Percentiles rank a stretch among this genome's conserved stretches.
These are phyloP conservation scores for Quercus variabilis DNA, from an alignment of 306 rosid genomes.

Conservation along the genomic window DNA sequence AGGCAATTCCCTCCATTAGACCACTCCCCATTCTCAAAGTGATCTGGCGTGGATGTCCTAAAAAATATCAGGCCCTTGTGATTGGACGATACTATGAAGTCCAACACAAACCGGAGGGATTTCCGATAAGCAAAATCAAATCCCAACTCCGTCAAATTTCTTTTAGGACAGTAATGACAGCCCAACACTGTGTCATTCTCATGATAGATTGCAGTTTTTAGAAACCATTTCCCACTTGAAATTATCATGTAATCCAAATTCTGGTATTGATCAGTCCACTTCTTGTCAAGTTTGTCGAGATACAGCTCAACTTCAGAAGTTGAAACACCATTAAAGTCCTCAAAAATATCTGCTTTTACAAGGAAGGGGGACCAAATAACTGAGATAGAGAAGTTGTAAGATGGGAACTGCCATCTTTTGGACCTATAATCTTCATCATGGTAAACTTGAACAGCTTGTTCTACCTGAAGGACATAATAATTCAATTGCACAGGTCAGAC, in stretches of 20 bases:
- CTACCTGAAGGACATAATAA: conserved; percentile 59
- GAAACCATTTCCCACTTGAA: conserved; percentile 96
- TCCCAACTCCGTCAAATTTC: conserved; percentile 69
- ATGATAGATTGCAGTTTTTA: conserved; percentile 78
- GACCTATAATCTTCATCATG: conserved; percentile 80
- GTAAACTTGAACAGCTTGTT: conserved; percentile 57
- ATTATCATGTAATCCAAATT: conserved; percentile 70
- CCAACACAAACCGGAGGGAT: conserved; percentile 56
- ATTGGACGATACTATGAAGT: conserved; percentile 54
- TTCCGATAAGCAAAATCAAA: conserved; percentile 81
- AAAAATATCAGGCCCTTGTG: conserved; percentile 78
- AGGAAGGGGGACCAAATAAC: conserved; percentile 91
- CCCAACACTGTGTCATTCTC: conserved; percentile 69
- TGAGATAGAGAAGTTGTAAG: conserved; percentile 59
- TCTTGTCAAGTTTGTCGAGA: conserved; percentile 64
- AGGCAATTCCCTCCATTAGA: conserved; percentile 80
- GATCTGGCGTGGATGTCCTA: conserved; percentile 90
- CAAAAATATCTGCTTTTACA: conserved; percentile 78
- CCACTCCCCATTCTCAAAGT: conserved; percentile 97
- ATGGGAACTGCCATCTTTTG: conserved; percentile 72
- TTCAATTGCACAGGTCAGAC: conserved; percentile 20
- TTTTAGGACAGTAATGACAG: conserved; percentile 73
- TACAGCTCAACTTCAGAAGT: conserved; percentile 84
- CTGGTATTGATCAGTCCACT: conserved; percentile 57
- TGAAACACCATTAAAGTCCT: conserved; percentile 83